Base-by-base conservation (phyloP, 1,284 basidiomycete genomes). In the Puccinia hordei region DNA sequence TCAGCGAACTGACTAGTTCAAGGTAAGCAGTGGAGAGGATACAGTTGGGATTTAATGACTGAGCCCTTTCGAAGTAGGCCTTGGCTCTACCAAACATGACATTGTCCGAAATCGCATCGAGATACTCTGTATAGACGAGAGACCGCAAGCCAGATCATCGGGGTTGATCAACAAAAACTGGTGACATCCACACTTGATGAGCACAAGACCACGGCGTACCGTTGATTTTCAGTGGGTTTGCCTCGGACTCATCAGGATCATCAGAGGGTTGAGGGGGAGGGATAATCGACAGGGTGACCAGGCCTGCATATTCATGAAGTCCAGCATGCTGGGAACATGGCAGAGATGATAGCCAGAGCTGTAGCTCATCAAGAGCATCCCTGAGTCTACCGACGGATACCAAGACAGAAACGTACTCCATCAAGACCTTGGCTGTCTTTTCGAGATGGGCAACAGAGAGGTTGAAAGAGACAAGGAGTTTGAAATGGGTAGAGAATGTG, bases 1-100 rank as follows among this genome's bases (percentile, higher is more conserved):
- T n/a, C n/a, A n/a, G 30, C 33, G 59, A 59, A 77, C 74, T 77
- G 41, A 77, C 74, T 53, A 77, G 59, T 41, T 77, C 46, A 51
- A 77, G 63, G 55, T 77, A 77, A 10, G 24, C 63, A n/a, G 24
- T 2, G 27, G 74, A 57, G 22, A 77, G 17, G 15, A 51, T 27
- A 24, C 74, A 61, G 46, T 44, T 49, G 22, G 74, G 27, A 38
- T 77, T 63, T 17, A 77, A 49, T 35, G 44, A 57, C 33, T 77
- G n/a, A 35, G 74, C 74, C 38, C 63, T 41, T 38, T 77, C 61
- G 65, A 77, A 77, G 51, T 66, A 77, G 38, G 74, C 63, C 46
- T 63, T 57, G 46, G 74, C 74, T 38, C 35, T 57, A 35, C 61
- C 63, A 55, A 66, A 77, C 44, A 51, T 49, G 12, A 63, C 27